These are phyloP conservation scores for Hypoxylon lenormandii DNA, from an alignment of 495 filamentous ascomycete genomes.

Conservation along the genomic window DNA sequence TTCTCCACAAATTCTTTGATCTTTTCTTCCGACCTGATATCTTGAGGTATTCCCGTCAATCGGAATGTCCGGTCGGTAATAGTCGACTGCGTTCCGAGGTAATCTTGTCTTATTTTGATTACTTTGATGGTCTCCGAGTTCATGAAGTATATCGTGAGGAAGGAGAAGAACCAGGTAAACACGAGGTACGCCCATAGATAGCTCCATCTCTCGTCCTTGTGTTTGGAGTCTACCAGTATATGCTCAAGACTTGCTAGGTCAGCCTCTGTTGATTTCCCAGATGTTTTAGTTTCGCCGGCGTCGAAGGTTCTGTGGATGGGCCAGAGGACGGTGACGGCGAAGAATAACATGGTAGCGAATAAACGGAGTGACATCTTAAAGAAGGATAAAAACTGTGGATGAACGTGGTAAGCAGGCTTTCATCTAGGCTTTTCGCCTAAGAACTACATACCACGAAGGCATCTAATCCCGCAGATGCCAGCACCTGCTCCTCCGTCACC, in stretches of 20 bases:
- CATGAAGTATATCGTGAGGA: slow-evolving; percentile 83
- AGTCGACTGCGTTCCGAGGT: slow-evolving; percentile 91
- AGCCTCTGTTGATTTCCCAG: slow-evolving; percentile 16
- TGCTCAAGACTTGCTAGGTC: slow-evolving; percentile 1
- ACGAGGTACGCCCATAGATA: slow-evolving; percentile 95
- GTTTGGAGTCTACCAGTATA: slow-evolving; percentile 8
- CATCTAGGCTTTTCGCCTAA: neutral
- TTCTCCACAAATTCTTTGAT: slow-evolving; percentile 90
- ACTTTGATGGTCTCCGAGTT: slow-evolving; percentile 83
- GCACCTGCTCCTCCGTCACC: slow-evolving; percentile 87
- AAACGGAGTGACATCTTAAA: slow-evolving; percentile 93
- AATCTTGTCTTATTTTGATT: slow-evolving; percentile 86
- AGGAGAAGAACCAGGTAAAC: slow-evolving; percentile 91
- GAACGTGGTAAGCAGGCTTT: slow-evolving; percentile 12
- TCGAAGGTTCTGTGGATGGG: slow-evolving; percentile 81
- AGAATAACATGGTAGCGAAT: slow-evolving; percentile 79
- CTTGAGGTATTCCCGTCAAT: slow-evolving; percentile 85
- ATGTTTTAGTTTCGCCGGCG: slow-evolving; percentile 14
- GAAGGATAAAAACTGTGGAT: slow-evolving; percentile 82
- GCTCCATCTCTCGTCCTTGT: slow-evolving; percentile 54
- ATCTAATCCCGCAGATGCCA: slow-evolving; percentile 91
- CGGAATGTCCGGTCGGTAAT: slow-evolving; percentile 94
- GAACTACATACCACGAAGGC: slow-evolving; percentile 81
- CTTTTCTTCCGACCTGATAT: slow-evolving; percentile 81
- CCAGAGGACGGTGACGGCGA: slow-evolving; percentile 81